Evolutionary conservation across 2,329 filamentous ascomycete genomes (phyloP).

Genomic region (Nothomitra cinnamomea): DNA sequence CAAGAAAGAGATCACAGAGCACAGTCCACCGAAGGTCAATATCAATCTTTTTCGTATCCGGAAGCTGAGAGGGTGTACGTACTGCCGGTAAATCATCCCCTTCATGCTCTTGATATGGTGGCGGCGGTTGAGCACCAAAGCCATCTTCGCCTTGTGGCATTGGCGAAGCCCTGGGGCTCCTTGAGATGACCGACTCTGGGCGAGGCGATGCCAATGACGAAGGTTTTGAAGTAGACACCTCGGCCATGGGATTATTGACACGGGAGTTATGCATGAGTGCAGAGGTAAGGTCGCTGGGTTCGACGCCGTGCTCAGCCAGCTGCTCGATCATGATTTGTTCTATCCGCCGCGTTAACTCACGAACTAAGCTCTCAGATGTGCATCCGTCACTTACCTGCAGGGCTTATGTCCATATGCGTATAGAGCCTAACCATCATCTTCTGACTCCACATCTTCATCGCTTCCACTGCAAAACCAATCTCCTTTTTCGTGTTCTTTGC

Average conservation of each 20-base stretch:
- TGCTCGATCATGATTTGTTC: constrained; percentile 99
- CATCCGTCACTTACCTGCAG: constrained; percentile 27
- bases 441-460: constrained; percentile 88
- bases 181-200: constrained; percentile 10
- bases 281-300: constrained; percentile 66
- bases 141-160: not conserved
- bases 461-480: constrained; percentile 51
- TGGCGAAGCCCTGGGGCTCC: not conserved
- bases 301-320: constrained; percentile 77
- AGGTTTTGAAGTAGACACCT: constrained; percentile 14
- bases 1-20: constrained; percentile 83
- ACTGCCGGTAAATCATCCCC: constrained; percentile 62
- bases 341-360: constrained; percentile 11
- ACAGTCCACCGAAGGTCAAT: constrained; percentile 96
- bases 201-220: constrained; percentile 10
- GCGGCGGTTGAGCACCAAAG: constrained; percentile 21
- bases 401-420: constrained; percentile 87
- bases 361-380: not conserved
- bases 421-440: constrained; percentile 96
- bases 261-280: constrained; percentile 81
- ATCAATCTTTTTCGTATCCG: constrained; percentile 68
- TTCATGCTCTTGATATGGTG: constrained; percentile 40
- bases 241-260: constrained; percentile 81
- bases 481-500: constrained; percentile 57
- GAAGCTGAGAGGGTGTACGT: constrained; percentile 66